phyloP scores from a whole-genome alignment of 225 moss, liverwort and hornwort genomes.

The Pseudisothecium myosuroides region DNA sequence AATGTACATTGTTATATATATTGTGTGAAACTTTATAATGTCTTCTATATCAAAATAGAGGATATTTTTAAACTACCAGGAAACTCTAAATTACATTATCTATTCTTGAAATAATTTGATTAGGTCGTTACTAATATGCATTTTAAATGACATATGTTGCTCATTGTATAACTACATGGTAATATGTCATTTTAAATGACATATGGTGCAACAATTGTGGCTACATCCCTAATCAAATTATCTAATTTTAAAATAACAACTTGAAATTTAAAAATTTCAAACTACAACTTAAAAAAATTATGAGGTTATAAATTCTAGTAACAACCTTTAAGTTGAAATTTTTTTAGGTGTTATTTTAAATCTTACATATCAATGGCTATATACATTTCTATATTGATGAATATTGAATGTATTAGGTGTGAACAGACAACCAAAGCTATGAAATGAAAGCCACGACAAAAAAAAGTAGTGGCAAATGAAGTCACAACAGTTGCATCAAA shows the following conservation, averaged over 20 bases:
- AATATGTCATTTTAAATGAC: no score
- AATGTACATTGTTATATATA: background rate
- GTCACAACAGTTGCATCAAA: background rate
- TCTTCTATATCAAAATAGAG: background rate
- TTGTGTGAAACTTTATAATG: no score
- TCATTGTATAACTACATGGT: background rate
- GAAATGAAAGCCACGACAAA: background rate
- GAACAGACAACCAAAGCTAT: background rate
- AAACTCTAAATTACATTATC: background rate
- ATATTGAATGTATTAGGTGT: no score
- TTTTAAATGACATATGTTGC: no score
- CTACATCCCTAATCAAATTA: no score
- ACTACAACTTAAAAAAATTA: no score
- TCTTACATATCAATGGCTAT: background rate
- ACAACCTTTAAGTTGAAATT: accelerated
- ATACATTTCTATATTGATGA: background rate
- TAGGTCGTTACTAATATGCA: background rate
- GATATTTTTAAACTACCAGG: background rate
- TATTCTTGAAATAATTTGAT: no score
- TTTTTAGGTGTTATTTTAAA: accelerated
- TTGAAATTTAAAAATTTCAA: background rate
- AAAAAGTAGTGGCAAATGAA: background rate
- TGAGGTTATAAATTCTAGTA: background rate
- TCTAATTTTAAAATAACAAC: background rate
- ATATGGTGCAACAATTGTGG: no score